Percentiles rank a stretch among this genome's conserved stretches.
Evolutionary conservation across 2,329 filamentous ascomycete genomes (phyloP).

Genomic region (Macrophomina pseudophaseolina): DNA sequence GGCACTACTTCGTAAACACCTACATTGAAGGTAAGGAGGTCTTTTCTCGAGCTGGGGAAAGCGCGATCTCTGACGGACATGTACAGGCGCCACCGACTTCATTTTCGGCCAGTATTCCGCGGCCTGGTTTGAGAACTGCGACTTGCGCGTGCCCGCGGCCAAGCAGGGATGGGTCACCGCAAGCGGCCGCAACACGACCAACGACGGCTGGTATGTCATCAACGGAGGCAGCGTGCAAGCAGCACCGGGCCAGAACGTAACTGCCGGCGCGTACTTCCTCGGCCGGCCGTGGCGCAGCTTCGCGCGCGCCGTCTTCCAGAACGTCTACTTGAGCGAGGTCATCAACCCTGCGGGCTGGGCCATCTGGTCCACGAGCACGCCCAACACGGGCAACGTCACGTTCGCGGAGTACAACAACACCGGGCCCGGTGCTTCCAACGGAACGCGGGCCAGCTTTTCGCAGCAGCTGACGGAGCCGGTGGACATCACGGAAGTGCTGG

Average conservation of each 20-base stretch:
- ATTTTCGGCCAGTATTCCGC: slow-evolving; percentile 59
- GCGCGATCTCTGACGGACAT: background rate
- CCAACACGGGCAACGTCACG: slow-evolving; percentile 24
- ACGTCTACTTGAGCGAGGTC: slow-evolving; percentile 56
- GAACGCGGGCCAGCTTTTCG: slow-evolving; percentile 29
- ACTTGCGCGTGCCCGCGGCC: background rate
- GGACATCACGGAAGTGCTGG: slow-evolving; percentile 53
- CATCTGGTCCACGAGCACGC: slow-evolving; percentile 45
- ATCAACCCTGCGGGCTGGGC: slow-evolving; percentile 63
- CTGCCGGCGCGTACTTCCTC: slow-evolving; percentile 48
- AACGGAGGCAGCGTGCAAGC: slow-evolving; percentile 54
- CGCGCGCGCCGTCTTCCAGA: slow-evolving; percentile 54
- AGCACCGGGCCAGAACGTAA: slow-evolving; percentile 40
- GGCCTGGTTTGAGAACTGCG: slow-evolving; percentile 52
- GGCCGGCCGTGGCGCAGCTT: slow-evolving; percentile 57
- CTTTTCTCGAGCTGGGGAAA: no score
- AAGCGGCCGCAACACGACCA: slow-evolving; percentile 31
- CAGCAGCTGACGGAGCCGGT: slow-evolving; percentile 32
- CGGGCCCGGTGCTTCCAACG: slow-evolving; percentile 58
- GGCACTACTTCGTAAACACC: slow-evolving; percentile 59
- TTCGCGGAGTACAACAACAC: slow-evolving; percentile 59
- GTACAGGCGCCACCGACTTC: slow-evolving; percentile 57
- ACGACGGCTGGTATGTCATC: slow-evolving; percentile 56
- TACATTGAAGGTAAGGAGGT: slow-evolving; percentile 52
- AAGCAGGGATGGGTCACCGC: slow-evolving; percentile 33